These are phyloP conservation scores for Rhododendron henanense DNA, from an alignment of 148 eudicot genomes.

Conservation along the genomic window DNA sequence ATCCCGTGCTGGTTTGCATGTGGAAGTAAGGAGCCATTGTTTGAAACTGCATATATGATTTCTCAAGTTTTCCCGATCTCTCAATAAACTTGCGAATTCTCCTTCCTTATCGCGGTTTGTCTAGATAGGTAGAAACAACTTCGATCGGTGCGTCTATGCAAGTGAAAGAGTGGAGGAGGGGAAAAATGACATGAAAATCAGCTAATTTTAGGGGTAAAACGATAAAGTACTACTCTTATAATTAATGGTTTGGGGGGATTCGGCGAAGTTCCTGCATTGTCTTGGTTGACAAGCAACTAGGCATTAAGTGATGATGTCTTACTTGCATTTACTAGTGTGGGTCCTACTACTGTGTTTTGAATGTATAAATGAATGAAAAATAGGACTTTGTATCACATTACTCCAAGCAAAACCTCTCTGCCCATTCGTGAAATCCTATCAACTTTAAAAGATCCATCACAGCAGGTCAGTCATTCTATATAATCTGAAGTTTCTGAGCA, in stretches of 20 bases:
- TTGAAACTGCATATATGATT: not conserved
- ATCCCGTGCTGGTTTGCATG: not conserved
- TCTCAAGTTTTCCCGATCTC: not conserved
- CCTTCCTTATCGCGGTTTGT: not conserved
- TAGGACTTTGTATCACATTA: not conserved
- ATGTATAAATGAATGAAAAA: not conserved
- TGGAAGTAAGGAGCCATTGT: not conserved
- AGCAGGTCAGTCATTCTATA: not conserved
- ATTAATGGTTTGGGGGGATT: not conserved
- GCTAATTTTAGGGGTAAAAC: not conserved
- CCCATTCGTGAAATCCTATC: not conserved
- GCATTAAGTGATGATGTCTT: not conserved
- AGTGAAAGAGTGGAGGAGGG: not conserved
- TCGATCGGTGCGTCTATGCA: not conserved
- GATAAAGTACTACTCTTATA: not conserved
- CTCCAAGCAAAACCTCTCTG: not conserved
- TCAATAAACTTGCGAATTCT: not conserved
- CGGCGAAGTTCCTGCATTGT: not conserved
- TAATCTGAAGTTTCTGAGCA: not conserved
- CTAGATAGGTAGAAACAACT: not conserved
- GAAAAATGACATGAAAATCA: not conserved
- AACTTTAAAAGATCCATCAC: not conserved
- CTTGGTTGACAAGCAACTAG: constrained; percentile 1
- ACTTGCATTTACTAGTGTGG: not conserved
- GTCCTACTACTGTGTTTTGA: not conserved